phyloP scores from a whole-genome alignment of 495 filamentous ascomycete species.

The Trichocladium uniseriatum region DNA sequence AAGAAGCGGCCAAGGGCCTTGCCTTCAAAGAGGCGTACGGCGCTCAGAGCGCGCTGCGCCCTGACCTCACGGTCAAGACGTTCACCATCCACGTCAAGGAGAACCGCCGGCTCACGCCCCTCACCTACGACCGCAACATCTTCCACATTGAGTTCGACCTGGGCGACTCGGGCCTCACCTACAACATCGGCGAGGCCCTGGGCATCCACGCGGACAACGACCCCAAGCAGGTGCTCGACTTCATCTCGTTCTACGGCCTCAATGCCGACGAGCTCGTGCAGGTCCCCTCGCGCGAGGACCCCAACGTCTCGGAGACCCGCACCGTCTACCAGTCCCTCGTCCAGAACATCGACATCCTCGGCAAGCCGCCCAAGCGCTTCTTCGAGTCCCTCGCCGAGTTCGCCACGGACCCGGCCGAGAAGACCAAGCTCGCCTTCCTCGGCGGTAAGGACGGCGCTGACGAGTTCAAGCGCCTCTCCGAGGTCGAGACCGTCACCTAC shows the following conservation, averaged over 20 bases:
- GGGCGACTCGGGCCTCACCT: slow-evolving; percentile 77
- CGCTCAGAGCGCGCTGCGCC: slow-evolving; percentile 63
- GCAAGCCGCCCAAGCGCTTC: slow-evolving; percentile 92
- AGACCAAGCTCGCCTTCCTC: slow-evolving; percentile 65
- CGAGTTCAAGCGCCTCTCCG: slow-evolving; percentile 89
- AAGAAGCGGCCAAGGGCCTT: slow-evolving; percentile 74
- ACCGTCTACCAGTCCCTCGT: slow-evolving; percentile 88
- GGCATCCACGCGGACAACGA: slow-evolving; percentile 95
- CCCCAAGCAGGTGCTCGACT: slow-evolving; percentile 61
- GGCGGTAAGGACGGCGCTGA: slow-evolving; percentile 75
- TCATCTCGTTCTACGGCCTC: slow-evolving; percentile 83
- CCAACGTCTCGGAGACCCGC: slow-evolving; percentile 68
- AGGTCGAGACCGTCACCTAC: slow-evolving; percentile 88
- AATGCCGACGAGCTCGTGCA: slow-evolving; percentile 76
- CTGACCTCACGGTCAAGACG: slow-evolving; percentile 79
- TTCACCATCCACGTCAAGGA: slow-evolving; percentile 84
- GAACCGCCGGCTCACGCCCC: slow-evolving; percentile 83
- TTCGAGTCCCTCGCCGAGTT: slow-evolving; percentile 88
- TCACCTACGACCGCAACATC: slow-evolving; percentile 91
- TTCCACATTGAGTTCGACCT: slow-evolving; percentile 99
- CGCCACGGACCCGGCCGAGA: slow-evolving; percentile 72
- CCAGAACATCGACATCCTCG: slow-evolving; percentile 95
- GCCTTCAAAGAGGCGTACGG: slow-evolving; percentile 91
- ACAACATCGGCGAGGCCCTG: slow-evolving; percentile 96
- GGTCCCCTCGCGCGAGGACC: slow-evolving; percentile 78